A percentile compares a stretch with the other conserved stretches of the same genome.
Evolutionary conservation across 768 basidiomycete species (phyloP).

Genomic region (Lactarius sp.): DNA sequence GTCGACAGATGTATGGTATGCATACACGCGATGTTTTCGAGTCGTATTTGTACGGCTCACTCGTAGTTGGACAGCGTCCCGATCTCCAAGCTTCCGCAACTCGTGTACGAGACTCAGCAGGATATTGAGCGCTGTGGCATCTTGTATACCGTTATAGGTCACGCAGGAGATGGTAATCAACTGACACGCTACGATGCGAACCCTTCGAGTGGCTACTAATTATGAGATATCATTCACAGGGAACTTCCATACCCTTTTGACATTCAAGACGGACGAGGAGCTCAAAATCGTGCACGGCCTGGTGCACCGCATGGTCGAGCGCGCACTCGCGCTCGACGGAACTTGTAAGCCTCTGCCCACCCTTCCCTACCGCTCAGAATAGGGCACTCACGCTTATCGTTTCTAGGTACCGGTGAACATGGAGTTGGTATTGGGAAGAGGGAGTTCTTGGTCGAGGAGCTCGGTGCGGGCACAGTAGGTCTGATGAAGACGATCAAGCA

Average conservation of each 20-base stretch:
- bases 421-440: slow-evolving; percentile 86
- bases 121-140: slow-evolving; percentile 58
- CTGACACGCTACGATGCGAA: not conserved
- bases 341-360: slow-evolving; percentile 46
- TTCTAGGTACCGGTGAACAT: slow-evolving; percentile 71
- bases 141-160: slow-evolving; percentile 63
- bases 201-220: not conserved
- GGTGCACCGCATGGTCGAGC: slow-evolving; percentile 57
- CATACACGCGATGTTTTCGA: not conserved
- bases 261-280: slow-evolving; percentile 38
- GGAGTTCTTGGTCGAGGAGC: slow-evolving; percentile 72
- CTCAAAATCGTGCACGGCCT: slow-evolving; percentile 32
- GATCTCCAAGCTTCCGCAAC: slow-evolving; percentile 56
- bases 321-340: slow-evolving; percentile 67
- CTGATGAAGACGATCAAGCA: slow-evolving; percentile 81
- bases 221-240: slow-evolving; percentile 28
- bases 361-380: not conserved
- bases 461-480: slow-evolving; percentile 76
- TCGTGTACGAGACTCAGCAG: slow-evolving; percentile 64
- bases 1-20: slow-evolving; percentile 75
- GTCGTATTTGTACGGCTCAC: not conserved
- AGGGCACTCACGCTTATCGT: not conserved
- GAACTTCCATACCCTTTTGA: slow-evolving; percentile 40
- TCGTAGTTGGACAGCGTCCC: slow-evolving; percentile 42
- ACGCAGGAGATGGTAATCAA: slow-evolving; percentile 65